phyloP scores from a whole-genome alignment of 257 asterid genomes.

The Petunia axillaris region DNA sequence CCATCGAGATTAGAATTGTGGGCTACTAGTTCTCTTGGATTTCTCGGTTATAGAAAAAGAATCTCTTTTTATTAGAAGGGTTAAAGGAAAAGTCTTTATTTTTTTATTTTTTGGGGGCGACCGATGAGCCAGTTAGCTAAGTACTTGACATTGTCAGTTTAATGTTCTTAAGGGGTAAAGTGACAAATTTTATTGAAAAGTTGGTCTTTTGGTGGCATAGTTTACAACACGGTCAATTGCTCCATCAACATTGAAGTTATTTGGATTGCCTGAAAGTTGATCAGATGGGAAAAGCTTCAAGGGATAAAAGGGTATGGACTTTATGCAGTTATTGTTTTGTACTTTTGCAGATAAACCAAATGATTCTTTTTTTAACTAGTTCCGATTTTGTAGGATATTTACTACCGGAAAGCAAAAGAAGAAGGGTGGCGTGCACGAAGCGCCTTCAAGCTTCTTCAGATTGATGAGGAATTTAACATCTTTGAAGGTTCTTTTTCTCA shows the following conservation, averaged over 20 bases:
- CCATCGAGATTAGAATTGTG: too few species aligned
- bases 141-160: background rate
- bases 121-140: background rate
- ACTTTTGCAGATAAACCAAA: background rate
- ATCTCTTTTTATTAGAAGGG: too few species aligned
- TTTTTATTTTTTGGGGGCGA: background rate
- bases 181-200: background rate
- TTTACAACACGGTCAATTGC: too few species aligned
- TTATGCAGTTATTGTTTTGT: background rate
- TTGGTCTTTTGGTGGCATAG: too few species aligned
- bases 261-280: background rate
- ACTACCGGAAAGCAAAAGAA: slow-evolving; percentile 97
- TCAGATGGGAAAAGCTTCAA: slow-evolving; percentile 90
- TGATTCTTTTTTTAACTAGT: slow-evolving; percentile 19
- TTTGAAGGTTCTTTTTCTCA: slow-evolving; percentile 66
- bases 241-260: too few species aligned
- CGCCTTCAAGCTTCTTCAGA: slow-evolving; percentile 98
- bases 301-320: slow-evolving; percentile 79
- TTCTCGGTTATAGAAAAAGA: too few species aligned
- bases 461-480: slow-evolving; percentile 91
- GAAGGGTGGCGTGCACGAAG: slow-evolving; percentile 99
- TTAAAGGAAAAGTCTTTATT: too few species aligned
- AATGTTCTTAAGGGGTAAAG: background rate
- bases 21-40: too few species aligned
- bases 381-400: slow-evolving; percentile 68